phyloP scores from a whole-genome alignment of 805 yeast species.

The Kuraishia hungarica region DNA sequence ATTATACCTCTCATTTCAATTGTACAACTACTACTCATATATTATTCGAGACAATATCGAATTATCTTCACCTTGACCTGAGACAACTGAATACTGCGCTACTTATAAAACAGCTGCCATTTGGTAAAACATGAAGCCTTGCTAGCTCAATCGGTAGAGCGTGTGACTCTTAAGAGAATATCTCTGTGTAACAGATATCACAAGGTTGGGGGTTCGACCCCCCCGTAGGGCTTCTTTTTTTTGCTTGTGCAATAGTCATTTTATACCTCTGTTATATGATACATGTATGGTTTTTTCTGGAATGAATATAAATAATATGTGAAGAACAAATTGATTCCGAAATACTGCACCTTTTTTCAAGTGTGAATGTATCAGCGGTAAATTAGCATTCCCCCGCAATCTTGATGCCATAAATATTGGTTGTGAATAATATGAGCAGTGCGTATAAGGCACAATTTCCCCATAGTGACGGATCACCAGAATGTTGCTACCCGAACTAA shows the following conservation, averaged over 20 bases:
- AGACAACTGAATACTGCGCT: not conserved
- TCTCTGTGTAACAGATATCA: slow-evolving; percentile 3
- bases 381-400: not conserved
- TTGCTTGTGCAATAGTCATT: not conserved
- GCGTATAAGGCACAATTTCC: not conserved
- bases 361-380: not conserved
- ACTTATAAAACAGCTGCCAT: not conserved
- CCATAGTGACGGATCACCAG: not conserved
- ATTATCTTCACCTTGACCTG: too few relatives aligned
- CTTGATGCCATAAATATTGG: not conserved
- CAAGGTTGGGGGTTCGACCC: slow-evolving; percentile 13
- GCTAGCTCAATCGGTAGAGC: slow-evolving; percentile 13
- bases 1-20: not conserved
- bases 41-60: too few relatives aligned
- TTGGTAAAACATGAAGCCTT: slow-evolving; percentile 3
- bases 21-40: not conserved
- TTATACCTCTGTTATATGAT: slow-evolving; percentile 1
- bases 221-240: slow-evolving; percentile 9
- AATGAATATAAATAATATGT: too few relatives aligned
- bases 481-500: not conserved
- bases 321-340: too few relatives aligned
- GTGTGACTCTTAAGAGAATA: slow-evolving; percentile 9
- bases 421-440: not conserved
- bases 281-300: too few relatives aligned
- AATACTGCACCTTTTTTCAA: too few relatives aligned